Evolutionary conservation across 208 protist species (phyloP), one percentile per base, ranked within the genome.

Genomic region (Crithidia expoeki): DNA sequence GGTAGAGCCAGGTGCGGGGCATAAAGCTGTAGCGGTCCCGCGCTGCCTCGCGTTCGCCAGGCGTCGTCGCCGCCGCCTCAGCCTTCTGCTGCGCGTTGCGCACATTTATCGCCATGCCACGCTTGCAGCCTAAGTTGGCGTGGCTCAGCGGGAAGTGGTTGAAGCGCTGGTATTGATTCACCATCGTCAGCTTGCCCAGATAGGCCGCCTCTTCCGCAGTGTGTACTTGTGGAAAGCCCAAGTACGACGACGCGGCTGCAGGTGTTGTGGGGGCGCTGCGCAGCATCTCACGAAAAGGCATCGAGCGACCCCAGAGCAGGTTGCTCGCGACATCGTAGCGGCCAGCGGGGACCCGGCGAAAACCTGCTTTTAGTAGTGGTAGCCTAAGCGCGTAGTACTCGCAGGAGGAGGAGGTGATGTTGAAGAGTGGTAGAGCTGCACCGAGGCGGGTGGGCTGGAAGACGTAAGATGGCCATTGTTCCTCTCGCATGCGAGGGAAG

Each of bases 361-460:
- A 96, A 32, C 89, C 93, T 16, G 91, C 88, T 68, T 92, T 90
- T 34, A 97, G 66, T 32, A 97, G 79, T 27, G 93, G 90, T 59
- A 97, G 79, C 83, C 98, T 82, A 86, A 98, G 69, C 76, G 98
- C 71, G 96, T 98, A 93, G 94, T 99, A 87, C 91, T 99, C 89
- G 97, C 92, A 97, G 12, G 83, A 89, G 16, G 86, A 58, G 17
- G 89, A 87, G 0, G 85, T 80, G 46, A 96, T 93, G 63, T 64
- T 77, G 65, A 95, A 96, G 21, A 95, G 78, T 1, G 92, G 92
- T 34, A 72, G 16, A 1, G 92, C 87, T 1, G 76, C 65, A 0
- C 92, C 88, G 1, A 96, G 79, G 0, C 56, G 50, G 11, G 77
- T 77, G 5, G 80, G 82, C 44, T 65, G 74, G 33, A 86, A 74